These are phyloP conservation scores for Hibiscus mutabilis DNA, from an alignment of 345 rosid genomes.

Conservation along the genomic window DNA sequence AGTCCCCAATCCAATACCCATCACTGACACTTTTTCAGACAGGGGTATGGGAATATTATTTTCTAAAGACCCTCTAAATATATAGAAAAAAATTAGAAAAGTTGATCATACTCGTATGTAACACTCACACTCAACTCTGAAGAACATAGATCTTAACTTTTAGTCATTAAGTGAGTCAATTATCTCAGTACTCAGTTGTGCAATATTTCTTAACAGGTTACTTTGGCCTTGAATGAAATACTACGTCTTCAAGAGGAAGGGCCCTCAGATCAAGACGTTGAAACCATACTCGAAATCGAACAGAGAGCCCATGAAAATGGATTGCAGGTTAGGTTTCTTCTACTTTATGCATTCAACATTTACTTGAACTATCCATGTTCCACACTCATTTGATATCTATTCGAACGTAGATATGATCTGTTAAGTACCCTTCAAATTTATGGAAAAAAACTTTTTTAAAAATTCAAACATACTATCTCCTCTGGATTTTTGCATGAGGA, in stretches of 20 bases:
- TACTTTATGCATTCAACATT: neutral
- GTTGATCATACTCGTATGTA: neutral
- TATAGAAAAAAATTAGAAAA: neutral
- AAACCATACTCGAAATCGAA: conserved; percentile 76
- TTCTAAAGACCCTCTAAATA: neutral
- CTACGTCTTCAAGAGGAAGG: conserved; percentile 75
- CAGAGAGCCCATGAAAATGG: conserved; percentile 95
- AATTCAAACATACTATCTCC: no score
- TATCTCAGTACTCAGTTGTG: neutral
- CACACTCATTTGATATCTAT: no score
- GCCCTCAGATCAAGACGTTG: conserved; percentile 62
- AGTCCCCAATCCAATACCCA: neutral
- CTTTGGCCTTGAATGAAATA: conserved; percentile 82
- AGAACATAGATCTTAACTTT: neutral
- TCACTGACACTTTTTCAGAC: neutral
- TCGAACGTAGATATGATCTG: neutral
- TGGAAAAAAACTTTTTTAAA: neutral
- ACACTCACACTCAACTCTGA: neutral
- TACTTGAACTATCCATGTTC: neutral
- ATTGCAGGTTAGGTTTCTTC: conserved; percentile 48
- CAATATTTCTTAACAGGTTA: conserved; percentile 45
- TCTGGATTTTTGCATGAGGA: neutral
- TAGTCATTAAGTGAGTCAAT: neutral
- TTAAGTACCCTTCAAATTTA: neutral
- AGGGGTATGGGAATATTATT: neutral